phyloP scores from a whole-genome alignment of 352 stramenopile genomes.

The Albugo laibachii region DNA sequence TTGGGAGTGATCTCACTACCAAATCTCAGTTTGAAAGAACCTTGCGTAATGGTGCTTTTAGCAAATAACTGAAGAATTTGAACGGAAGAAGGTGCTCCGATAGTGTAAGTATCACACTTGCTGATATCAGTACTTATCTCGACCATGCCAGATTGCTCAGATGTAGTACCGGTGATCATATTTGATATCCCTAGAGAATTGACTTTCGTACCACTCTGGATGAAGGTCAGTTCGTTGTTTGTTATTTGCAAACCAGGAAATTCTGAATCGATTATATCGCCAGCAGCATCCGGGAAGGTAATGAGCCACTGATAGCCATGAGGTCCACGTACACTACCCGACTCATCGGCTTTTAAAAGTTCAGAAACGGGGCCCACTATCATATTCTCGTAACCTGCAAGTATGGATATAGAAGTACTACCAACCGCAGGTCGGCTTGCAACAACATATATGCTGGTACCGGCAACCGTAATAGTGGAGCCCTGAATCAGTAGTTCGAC shows the following conservation, averaged over 20 bases:
- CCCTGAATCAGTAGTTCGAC: slow-evolving; percentile 17
- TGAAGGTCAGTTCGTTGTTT: too few relatives aligned
- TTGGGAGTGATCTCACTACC: slow-evolving; percentile 18
- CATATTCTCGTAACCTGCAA: background rate
- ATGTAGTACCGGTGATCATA: background rate
- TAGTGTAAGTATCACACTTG: slow-evolving; percentile 38
- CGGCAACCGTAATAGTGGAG: slow-evolving; percentile 14
- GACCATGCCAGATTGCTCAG: slow-evolving; percentile 18
- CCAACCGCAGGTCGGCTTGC: slow-evolving; percentile 17
- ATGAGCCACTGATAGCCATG: slow-evolving; percentile 53
- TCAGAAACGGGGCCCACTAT: slow-evolving; percentile 10
- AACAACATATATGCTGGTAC: slow-evolving; percentile 5
- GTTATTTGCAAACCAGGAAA: slow-evolving; percentile 16
- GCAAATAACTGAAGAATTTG: slow-evolving; percentile 58
- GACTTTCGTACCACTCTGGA: slow-evolving; percentile 15
- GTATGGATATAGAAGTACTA: slow-evolving; percentile 1
- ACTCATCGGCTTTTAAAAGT: slow-evolving; percentile 21
- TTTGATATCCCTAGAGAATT: slow-evolving; percentile 10
- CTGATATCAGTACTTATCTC: slow-evolving; percentile 29
- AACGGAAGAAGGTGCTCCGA: slow-evolving; percentile 29
- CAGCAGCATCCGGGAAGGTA: slow-evolving; percentile 18
- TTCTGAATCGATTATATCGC: too few relatives aligned
- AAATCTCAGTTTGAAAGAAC: slow-evolving; percentile 30
- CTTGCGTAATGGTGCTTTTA: slow-evolving; percentile 29
- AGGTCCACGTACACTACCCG: slow-evolving; percentile 16